Base-by-base conservation (phyloP, 495 filamentous ascomycete genomes). In the Venustampulla echinocandica region DNA sequence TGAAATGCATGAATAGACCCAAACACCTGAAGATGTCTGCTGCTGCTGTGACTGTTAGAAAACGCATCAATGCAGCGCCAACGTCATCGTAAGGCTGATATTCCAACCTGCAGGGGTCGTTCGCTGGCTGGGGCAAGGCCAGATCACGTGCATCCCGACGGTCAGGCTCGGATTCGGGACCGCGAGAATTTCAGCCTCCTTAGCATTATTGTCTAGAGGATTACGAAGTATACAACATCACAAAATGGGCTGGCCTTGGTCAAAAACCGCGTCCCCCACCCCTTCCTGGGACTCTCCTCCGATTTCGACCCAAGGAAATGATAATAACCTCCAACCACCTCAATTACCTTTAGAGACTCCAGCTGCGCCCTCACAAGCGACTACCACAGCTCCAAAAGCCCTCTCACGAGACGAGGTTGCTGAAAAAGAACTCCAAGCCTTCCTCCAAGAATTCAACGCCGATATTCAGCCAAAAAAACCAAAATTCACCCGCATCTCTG, bases 401-500 rank as follows among this genome's bases (percentile, higher is more conserved):
- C 46, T 69, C 43, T 65, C 67, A 18, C 71, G 73, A 35, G 77
- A 84, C 49, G 71, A 79, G 57, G 59, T 72, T 59, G 76, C 77
- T 45, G 76, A 84, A 37, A 60, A 68, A 27, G 83, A 87, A 58
- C 70, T 85, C 51, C 66, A 69, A 27, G 61, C 75, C 48, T 65
- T 84, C 56, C 67, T 84, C 50, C 63, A 69, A 19, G 67, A 69
- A 45, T 61, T 85, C 48, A 57, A 65, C 44, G 57, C 62, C 49
- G 61, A 58, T 42, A 49, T 23, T 53, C 60, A 42, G 51, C 63
- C 35, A 43, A 61, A 18, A 38, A 47, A 33, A 46, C 57, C 41
- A 51, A 56, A 63, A 53, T 45, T 53, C 52, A 55, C 17, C 43
- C 61, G 45, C 42, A 45, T 52, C 38, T 47, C 42, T 27, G 51